Base-by-base conservation (phyloP, 1,284 basidiomycete genomes). In the Ustilago crameri region DNA sequence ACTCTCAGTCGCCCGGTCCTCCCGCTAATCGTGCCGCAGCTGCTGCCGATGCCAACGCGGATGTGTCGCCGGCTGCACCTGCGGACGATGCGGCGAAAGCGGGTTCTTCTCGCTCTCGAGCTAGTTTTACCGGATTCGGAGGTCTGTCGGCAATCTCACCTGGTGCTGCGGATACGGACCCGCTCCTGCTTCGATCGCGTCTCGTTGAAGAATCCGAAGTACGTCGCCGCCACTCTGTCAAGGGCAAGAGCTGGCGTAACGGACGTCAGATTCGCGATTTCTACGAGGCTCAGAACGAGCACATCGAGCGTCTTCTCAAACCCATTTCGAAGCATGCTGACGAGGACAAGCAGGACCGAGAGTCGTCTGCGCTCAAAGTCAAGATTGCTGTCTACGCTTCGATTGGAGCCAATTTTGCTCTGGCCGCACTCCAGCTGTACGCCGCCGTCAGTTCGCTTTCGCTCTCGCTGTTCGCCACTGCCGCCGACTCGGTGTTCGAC, bases 401-500 rank as follows among this genome's bases (percentile, higher is more conserved):
- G 79, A 87, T 98, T 43, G 58, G 50, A 34, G 76, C 89, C 57
- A 98, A 98, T 84, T 86, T 92, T 64, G 83, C 83, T 35, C 77
- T 84, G 26, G 85, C 86, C 5, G 69, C 79, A 3, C 61, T 87
- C 0, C 86, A 87, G 80, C 83, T 88, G 8, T 88, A 88, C 80
- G 95, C 92, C 14, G 95, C 95, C 17, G 87, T 93, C 65, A 91
- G 91, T 2, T 91, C 93, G 3, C 79, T 89, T 15, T 95, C 93
- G 0, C 86, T 98, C 12, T 93, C 93, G 10, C 87, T 98, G 49
- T 88, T 98, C 60, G 93, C 94, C 22, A 95, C 92, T 2, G 91
- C 89, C 22, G 90, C 95, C 75, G 93, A 96, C 83, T 90, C 92
- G 15, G 88, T 93, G 20, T 95, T 96, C 80, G 95, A 98, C 80